Evolutionary conservation across 2,329 filamentous ascomycete genomes (phyloP), one percentile per base, ranked within the genome.

Genomic region (Akanthomyces uredinophilus): DNA sequence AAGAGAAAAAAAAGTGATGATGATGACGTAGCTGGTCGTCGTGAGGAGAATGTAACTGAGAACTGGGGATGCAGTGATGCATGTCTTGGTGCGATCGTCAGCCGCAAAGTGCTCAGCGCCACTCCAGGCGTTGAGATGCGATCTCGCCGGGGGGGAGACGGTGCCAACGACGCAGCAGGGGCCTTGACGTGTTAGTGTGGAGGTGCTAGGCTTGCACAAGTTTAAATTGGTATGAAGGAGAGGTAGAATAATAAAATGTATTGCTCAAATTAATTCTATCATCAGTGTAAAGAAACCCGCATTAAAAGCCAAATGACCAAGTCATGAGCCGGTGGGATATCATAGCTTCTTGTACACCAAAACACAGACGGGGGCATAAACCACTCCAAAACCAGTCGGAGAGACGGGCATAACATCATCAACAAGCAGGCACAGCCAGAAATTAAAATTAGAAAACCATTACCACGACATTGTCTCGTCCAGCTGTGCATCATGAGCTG

Each of bases 271-370:
- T 24, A 6, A 8, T 60, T 41, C 14, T 46, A 47, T 20, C 20
- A 61, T 49, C n/a, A 61, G 37, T 61, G 27, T 49, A 49, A 49
- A 55, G 59, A 61, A 55, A 61, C 59, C 50, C 50, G 49, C 22
- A 51, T 35, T 43, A 37, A 58, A 41, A 37, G 51, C 49, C 43
- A 49, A 53, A 39, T 60, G 29, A 60, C 20, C 39, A 51, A 37
- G 24, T 55, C 59, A 50, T 35, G 16, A 61, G 50, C 43, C 43
- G 32, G 43, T 58, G 59, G 59, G 50, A 61, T 61, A 61, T 61
- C 59, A 55, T 61, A 55, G 51, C 51, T 61, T 61, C 59, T 55
- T 55, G 13, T 27, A 61, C 49, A 61, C 59, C 54, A 51, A 55
- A 41, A 37, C 54, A 50, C 18, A 10, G 41, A 43, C 41, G 24